Conservation (phyloP, 371 early-diverging fungal species). For the Ecytonucleospora hepatopenaei region DNA sequence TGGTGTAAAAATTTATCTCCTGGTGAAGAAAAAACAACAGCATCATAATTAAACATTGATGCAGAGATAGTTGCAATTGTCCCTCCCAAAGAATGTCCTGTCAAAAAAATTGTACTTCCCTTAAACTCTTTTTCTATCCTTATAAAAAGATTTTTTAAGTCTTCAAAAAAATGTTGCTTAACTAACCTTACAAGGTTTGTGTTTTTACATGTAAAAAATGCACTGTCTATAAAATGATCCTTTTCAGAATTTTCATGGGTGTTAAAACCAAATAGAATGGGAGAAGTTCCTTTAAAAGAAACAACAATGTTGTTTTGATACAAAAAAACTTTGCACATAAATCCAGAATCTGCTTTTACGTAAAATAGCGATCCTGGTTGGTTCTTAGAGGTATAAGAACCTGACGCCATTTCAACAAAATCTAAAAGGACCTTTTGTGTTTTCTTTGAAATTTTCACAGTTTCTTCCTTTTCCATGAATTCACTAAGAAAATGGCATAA, state of each 20-base stretch:
- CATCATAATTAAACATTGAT: not conserved
- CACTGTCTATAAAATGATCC: too few relatives aligned
- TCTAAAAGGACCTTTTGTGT: not conserved
- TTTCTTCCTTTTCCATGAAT: not conserved
- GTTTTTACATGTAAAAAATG: conserved; percentile 43
- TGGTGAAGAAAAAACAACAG: conserved; percentile 45
- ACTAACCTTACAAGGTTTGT: conserved; percentile 47
- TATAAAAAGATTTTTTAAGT: conserved; percentile 11
- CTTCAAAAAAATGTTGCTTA: conserved; percentile 37
- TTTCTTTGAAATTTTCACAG: not conserved
- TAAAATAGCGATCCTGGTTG: not conserved
- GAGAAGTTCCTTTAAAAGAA: conserved; percentile 44
- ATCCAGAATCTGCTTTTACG: not conserved
- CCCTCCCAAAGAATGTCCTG: conserved; percentile 56
- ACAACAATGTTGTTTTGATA: conserved; percentile 24
- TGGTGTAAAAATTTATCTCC: conserved; percentile 35
- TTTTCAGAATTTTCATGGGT: conserved; percentile 36
- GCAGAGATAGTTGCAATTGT: conserved; percentile 44
- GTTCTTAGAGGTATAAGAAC: not conserved
- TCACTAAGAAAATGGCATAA: not conserved
- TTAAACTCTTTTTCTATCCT: conserved; percentile 4
- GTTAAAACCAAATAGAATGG: conserved; percentile 18
- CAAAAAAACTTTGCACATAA: conserved; percentile 24
- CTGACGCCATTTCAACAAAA: not conserved
- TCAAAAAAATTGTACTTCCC: conserved; percentile 27